Evolutionary conservation across 1,139 yeast species (phyloP), one percentile per base, ranked within the genome.

Genomic region (Lipomyces yarrowii): DNA sequence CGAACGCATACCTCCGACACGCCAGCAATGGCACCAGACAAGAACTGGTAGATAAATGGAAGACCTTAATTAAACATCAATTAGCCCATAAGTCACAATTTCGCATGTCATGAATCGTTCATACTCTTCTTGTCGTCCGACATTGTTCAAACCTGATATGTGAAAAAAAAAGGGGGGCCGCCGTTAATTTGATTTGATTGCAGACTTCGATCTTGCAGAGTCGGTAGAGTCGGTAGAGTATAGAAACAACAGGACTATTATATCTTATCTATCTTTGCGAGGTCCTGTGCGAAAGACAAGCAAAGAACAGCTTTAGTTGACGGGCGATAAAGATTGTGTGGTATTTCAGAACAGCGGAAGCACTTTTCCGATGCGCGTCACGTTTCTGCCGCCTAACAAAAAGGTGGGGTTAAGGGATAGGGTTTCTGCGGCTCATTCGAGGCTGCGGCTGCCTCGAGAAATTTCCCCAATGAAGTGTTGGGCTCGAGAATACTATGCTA

Each of bases 21-120:
- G 71, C 99, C 99, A 70, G 99, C 99, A 75, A 93, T 85, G 73
- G 99, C 99, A 67, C 99, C 99, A 30, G 98, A 86, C 59, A 87
- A 82, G 77, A 94, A 94, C 79, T 94, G 98, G 83, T 92, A 93
- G 60, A 87, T 77, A 77, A 94, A 94, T 62, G 98, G 98, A 73
- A 93, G 80, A 18, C 62, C 69, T 67, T 46, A 42, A n/a, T 13
- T 35, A 35, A 53, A 11, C 46, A 7, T 32, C 35, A 10, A 52
- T 46, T 56, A 61, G 62, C 7, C 18, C 32, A 33, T 21, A 26
- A 15, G 7, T 26, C 46, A 39, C 10, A 18, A 6, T 10, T 37
- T 32, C 21, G n/a, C 23, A 58, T 57, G 48, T 7, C 15, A 23
- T 13, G 30, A 11, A 30, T 51, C 7, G 39, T 8, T 56, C 65